Conservation (phyloP, 495 filamentous ascomycete species). For the Aspergillus steynii region DNA sequence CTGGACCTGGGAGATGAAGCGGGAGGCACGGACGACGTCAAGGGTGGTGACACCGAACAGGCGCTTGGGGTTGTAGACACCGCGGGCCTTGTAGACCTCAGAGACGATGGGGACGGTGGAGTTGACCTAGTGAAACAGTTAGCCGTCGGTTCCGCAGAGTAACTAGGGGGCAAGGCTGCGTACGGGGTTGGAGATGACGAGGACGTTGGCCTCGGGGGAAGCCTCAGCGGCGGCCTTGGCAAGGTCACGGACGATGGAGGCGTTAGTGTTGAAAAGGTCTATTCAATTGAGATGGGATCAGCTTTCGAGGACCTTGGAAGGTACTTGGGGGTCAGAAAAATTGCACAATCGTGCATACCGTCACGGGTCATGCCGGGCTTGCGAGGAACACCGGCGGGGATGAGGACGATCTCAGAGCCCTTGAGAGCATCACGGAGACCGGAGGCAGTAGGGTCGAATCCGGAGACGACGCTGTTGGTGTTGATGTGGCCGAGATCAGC, state of each 20-base stretch:
- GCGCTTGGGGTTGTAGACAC: constrained; percentile 97
- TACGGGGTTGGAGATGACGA: constrained; percentile 97
- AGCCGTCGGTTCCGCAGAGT: background rate
- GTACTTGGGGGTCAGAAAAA: background rate
- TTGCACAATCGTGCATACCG: constrained; percentile 43
- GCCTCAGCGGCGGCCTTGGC: constrained; percentile 92
- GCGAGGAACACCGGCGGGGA: constrained; percentile 96
- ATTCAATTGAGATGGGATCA: constrained; percentile 1
- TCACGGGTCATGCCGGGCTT: constrained; percentile 99
- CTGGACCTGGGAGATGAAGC: constrained; percentile 95
- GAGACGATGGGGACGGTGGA: constrained; percentile 96
- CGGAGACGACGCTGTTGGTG: constrained; percentile 92
- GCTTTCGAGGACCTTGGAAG: background rate
- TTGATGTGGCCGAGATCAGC: constrained; percentile 98
- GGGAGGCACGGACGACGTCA: constrained; percentile 94
- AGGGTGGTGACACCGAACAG: constrained; percentile 99
- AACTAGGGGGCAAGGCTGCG: constrained; percentile 15
- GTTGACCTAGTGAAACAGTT: constrained; percentile 62
- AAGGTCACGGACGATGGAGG: constrained; percentile 97
- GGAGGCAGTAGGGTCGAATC: constrained; percentile 74
- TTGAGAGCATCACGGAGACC: constrained; percentile 78
- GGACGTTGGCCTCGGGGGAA: constrained; percentile 88
- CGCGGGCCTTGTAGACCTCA: constrained; percentile 90
- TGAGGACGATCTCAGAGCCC: constrained; percentile 90
- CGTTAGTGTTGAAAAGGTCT: constrained; percentile 99